These are phyloP conservation scores for Chaetomiaceae sp. DNA, from an alignment of 2,329 filamentous ascomycete genomes.

Conservation along the genomic window DNA sequence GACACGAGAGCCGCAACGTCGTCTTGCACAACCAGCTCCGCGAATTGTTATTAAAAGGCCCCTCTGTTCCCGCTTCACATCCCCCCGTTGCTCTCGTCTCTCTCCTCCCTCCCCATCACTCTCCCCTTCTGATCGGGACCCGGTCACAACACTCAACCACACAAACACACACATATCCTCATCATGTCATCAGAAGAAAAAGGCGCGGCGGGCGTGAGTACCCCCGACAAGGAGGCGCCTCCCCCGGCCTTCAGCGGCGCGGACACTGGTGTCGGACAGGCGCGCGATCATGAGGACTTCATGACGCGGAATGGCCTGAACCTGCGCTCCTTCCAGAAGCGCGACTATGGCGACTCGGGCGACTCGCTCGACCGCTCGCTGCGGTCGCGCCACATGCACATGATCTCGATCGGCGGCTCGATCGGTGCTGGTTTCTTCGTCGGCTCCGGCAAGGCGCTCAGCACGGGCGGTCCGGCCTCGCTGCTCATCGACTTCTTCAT, in stretches of 20 bases:
- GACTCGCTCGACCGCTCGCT: slow-evolving; percentile 36
- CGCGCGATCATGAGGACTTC: slow-evolving; percentile 27
- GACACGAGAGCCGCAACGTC: slow-evolving; percentile 6
- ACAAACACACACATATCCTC: not conserved
- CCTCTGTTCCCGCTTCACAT: not conserved
- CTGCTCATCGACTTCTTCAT: slow-evolving; percentile 49
- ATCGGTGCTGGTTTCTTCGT: slow-evolving; percentile 62
- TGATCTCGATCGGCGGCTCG: slow-evolving; percentile 58
- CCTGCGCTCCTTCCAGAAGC: slow-evolving; percentile 39
- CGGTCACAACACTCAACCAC: not conserved
- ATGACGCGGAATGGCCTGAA: slow-evolving; percentile 40
- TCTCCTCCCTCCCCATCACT: not conserved
- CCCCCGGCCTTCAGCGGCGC: slow-evolving; percentile 16
- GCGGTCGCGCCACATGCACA: slow-evolving; percentile 55
- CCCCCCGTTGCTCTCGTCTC: not conserved
- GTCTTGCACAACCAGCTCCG: not conserved
- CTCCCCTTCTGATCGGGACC: not conserved
- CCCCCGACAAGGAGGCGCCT: slow-evolving; percentile 22
- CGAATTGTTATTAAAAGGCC: not conserved
- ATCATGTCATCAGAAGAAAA: slow-evolving; percentile 24
- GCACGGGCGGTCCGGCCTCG: slow-evolving; percentile 43
- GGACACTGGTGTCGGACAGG: not conserved
- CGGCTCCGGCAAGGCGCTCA: slow-evolving; percentile 51
- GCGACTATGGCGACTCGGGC: slow-evolving; percentile 27
- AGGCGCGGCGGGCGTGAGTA: slow-evolving; percentile 15